These are phyloP conservation scores for Gynochthodes officinalis DNA, from an alignment of 257 asterid species.

Conservation along the genomic window DNA sequence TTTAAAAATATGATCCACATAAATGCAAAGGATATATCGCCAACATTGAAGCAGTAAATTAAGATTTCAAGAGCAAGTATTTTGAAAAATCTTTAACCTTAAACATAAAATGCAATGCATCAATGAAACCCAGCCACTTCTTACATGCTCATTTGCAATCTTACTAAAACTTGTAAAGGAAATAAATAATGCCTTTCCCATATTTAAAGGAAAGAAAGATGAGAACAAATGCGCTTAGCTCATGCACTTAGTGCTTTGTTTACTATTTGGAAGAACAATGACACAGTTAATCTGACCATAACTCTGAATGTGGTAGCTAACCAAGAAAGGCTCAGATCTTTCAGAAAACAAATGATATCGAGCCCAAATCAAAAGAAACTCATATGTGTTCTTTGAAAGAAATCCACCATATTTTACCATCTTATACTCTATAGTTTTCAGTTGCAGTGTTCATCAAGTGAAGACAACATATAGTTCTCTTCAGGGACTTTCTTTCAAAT, in stretches of 20 bases:
- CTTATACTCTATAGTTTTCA: no score
- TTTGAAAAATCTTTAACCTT: not conserved
- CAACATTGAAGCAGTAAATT: not conserved
- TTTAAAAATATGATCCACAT: conserved; percentile 5
- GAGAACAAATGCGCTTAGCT: not conserved
- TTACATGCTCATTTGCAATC: not conserved
- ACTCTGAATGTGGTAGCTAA: not conserved
- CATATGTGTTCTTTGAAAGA: not conserved
- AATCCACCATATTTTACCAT: no score
- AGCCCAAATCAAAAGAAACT: not conserved
- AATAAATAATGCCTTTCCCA: not conserved
- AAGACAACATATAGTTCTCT: not conserved
- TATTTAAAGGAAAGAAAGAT: not conserved
- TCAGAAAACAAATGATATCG: not conserved
- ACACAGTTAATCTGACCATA: not conserved
- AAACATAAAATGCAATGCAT: not conserved
- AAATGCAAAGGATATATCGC: not conserved
- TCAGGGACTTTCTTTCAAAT: not conserved
- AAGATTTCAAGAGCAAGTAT: not conserved
- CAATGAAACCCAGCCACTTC: not conserved
- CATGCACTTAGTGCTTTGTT: not conserved
- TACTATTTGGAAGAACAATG: not conserved
- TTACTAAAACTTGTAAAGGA: not conserved
- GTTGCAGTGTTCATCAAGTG: not conserved
- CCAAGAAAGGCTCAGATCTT: not conserved